A percentile compares a stretch with the other conserved stretches of the same genome.
phyloP scores from a whole-genome alignment of 495 filamentous ascomycete species.

The Xylaria longipes region DNA sequence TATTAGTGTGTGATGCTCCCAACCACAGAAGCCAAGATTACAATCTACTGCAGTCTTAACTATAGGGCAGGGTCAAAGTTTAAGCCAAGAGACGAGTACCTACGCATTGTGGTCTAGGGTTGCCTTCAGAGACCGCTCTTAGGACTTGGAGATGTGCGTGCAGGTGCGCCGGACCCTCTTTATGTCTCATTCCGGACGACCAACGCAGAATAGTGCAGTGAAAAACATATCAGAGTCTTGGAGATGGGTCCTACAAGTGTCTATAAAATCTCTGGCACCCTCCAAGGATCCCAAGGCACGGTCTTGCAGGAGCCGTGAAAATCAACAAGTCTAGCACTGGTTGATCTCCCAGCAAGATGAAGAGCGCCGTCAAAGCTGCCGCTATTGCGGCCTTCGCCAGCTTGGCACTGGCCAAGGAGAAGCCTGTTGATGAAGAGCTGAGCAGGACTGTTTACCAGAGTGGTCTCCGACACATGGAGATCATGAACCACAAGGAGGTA shows the following conservation, averaged over 20 bases:
- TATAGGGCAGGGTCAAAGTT: slow-evolving; percentile 1
- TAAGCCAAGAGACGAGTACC: slow-evolving; percentile 17
- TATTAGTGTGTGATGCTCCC: slow-evolving; percentile 19
- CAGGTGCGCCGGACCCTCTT: not conserved
- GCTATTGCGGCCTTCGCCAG: slow-evolving; percentile 44
- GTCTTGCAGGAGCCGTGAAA: slow-evolving; percentile 11
- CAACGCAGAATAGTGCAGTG: not conserved
- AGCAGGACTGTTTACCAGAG: slow-evolving; percentile 50
- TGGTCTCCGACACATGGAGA: slow-evolving; percentile 52
- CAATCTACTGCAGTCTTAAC: not conserved
- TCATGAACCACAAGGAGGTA: slow-evolving; percentile 55
- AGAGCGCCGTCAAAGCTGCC: slow-evolving; percentile 38
- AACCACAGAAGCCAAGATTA: slow-evolving; percentile 7
- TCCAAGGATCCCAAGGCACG: not conserved
- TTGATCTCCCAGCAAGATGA: slow-evolving; percentile 33
- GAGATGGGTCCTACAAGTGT: slow-evolving; percentile 9
- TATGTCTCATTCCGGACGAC: not conserved
- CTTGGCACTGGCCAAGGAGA: slow-evolving; percentile 44
- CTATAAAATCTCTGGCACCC: slow-evolving; percentile 17
- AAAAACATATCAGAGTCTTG: not conserved
- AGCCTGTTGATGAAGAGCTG: slow-evolving; percentile 39
- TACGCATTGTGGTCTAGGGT: slow-evolving; percentile 7
- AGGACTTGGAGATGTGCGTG: not conserved
- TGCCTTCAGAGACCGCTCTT: not conserved
- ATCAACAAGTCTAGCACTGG: slow-evolving; percentile 25